phyloP scores from a whole-genome alignment of 1,284 basidiomycete genomes.

The Ustilago curta region DNA sequence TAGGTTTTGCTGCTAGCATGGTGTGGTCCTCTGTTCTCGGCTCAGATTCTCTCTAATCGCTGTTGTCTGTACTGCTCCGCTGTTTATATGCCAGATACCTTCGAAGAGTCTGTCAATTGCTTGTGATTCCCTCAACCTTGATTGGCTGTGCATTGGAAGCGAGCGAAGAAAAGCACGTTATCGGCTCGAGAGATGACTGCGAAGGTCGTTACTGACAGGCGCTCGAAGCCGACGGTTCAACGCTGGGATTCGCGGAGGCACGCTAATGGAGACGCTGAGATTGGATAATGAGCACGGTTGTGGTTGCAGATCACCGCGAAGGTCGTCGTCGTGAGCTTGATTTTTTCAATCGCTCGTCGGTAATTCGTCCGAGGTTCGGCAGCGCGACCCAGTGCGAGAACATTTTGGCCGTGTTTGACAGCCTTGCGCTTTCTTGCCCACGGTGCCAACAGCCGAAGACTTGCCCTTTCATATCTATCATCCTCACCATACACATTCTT shows the following conservation, averaged over 20 bases:
- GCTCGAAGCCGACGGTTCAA: conserved; percentile 6
- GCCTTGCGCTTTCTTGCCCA: conserved; percentile 6
- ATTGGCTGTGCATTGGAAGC: background rate
- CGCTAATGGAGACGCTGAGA: conserved; percentile 12
- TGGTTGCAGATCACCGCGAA: conserved; percentile 21
- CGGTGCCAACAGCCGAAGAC: too few relatives aligned
- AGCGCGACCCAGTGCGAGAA: background rate
- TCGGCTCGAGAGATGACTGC: conserved; percentile 8
- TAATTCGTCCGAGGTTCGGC: conserved; percentile 3
- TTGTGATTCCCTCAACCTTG: background rate
- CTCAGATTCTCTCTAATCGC: conserved; percentile 12
- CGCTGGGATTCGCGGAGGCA: background rate
- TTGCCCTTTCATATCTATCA: background rate
- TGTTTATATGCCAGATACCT: too few relatives aligned
- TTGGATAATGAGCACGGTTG: conserved; percentile 14
- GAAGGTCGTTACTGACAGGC: conserved; percentile 14
- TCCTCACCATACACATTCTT: background rate
- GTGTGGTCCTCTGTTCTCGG: background rate
- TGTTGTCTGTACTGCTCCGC: background rate
- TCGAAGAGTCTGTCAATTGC: too few relatives aligned
- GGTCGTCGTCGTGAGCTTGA: conserved; percentile 17
- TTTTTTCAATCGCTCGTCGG: conserved; percentile 13
- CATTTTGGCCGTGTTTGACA: conserved; percentile 36
- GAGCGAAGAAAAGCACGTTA: conserved; percentile 9
- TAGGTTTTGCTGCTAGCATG: conserved; percentile 4